Evolutionary conservation across 208 protist genomes (phyloP).

Genomic region (Trypanosoma platydactyli): DNA sequence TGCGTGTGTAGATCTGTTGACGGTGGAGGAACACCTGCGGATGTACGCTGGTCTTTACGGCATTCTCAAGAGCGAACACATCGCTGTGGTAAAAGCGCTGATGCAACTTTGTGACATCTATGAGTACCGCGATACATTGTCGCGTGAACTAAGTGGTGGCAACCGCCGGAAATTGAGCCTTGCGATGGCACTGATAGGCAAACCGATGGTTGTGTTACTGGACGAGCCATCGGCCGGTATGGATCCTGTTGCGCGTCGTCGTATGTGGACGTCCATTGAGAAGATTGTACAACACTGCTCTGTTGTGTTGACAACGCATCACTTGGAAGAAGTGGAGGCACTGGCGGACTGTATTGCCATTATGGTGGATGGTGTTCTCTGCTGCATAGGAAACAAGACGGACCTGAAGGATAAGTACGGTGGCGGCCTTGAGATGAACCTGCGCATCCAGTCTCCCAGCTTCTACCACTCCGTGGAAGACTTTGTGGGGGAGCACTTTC

Average conservation of each 20-base stretch:
- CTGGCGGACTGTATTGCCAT: conserved; percentile 85
- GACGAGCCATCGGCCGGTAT: conserved; percentile 90
- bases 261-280: conserved; percentile 78
- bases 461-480: conserved; percentile 18
- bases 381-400: conserved; percentile 86
- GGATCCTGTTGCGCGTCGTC: conserved; percentile 79
- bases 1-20: conserved; percentile 90
- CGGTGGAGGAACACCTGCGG: conserved; percentile 90
- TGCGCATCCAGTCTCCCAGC: conserved; percentile 19
- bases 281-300: conserved; percentile 54
- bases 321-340: conserved; percentile 92
- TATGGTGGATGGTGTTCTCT: conserved; percentile 84
- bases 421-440: conserved; percentile 59
- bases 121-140: conserved; percentile 35
- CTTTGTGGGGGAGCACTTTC: conserved; percentile 42
- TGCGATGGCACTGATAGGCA: conserved; percentile 81
- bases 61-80: conserved; percentile 14
- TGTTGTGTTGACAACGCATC: conserved; percentile 92
- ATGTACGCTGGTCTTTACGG: conserved; percentile 85
- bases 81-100: conserved; percentile 38
- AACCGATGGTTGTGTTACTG: conserved; percentile 64
- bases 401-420: conserved; percentile 88
- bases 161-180: conserved; percentile 88
- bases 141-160: conserved; percentile 66
- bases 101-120: conserved; percentile 46